Evolutionary conservation across 495 filamentous ascomycete genomes (phyloP).

Genomic region (Barbatosphaeria neglecta): DNA sequence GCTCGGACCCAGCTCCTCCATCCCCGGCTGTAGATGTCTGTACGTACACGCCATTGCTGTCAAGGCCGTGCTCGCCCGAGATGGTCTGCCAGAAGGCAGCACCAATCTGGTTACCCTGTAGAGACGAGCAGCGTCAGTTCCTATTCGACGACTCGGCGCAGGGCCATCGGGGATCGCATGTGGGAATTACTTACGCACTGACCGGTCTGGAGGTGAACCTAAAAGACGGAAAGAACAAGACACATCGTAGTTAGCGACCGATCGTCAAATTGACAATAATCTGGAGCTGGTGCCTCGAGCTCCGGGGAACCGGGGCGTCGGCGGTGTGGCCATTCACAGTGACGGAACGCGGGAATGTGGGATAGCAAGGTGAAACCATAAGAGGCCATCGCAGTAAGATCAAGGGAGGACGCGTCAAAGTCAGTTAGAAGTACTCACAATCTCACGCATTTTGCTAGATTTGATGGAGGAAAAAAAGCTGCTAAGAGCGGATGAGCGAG

Average conservation of each 20-base stretch:
- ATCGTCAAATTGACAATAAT: too few relatives aligned
- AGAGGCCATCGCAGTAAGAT: too few relatives aligned
- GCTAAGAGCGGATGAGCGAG: constrained; percentile 12
- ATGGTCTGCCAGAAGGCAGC: too few relatives aligned
- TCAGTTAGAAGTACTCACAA: constrained; percentile 69
- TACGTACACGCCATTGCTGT: constrained; percentile 67
- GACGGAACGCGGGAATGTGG: constrained; percentile 80
- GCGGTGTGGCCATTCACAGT: constrained; percentile 17
- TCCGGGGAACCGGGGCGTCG: not conserved
- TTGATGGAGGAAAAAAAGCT: constrained; percentile 17
- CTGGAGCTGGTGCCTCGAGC: constrained; percentile 3
- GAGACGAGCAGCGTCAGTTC: constrained; percentile 11
- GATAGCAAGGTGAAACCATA: constrained; percentile 37
- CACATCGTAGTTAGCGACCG: constrained; percentile 23
- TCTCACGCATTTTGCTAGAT: constrained; percentile 75
- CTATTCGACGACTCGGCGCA: constrained; percentile 3
- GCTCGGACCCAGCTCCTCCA: not conserved
- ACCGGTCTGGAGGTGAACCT: constrained; percentile 99
- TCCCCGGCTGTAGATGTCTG: not conserved
- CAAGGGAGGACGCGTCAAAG: too few relatives aligned
- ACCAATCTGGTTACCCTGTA: too few relatives aligned
- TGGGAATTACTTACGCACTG: constrained; percentile 74
- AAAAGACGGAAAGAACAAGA: constrained; percentile 12
- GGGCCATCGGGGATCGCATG: constrained; percentile 13
- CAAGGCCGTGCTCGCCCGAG: constrained; percentile 97